phyloP scores from a whole-genome alignment of 2,329 filamentous ascomycete species.

The Stagonosporopsis rhizophila region DNA sequence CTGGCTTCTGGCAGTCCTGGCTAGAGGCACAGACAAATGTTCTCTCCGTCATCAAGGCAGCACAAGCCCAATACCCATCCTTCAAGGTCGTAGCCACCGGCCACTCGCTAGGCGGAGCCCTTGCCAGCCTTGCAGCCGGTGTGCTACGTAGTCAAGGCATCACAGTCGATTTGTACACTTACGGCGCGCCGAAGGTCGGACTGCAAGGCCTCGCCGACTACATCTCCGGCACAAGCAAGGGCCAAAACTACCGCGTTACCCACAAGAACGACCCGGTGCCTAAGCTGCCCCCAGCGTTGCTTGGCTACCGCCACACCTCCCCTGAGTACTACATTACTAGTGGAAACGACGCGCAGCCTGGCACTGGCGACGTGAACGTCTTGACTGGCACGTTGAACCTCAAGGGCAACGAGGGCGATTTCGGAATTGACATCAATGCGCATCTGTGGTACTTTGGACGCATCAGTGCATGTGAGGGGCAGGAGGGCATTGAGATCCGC shows the following conservation, averaged over 20 bases:
- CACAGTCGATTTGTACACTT: slow-evolving; percentile 67
- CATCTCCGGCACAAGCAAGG: slow-evolving; percentile 61
- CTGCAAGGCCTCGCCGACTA: slow-evolving; percentile 63
- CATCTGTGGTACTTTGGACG: slow-evolving; percentile 49
- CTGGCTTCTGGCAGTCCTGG: slow-evolving; percentile 68
- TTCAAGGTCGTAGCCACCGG: slow-evolving; percentile 68
- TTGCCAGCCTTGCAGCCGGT: slow-evolving; percentile 67
- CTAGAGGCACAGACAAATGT: slow-evolving; percentile 57
- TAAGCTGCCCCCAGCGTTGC: slow-evolving; percentile 66
- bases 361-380: slow-evolving; percentile 30
- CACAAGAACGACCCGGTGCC: slow-evolving; percentile 73
- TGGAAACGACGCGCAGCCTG: slow-evolving; percentile 31
- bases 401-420: slow-evolving; percentile 42
- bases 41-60: slow-evolving; percentile 54
- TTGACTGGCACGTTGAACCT: slow-evolving; percentile 30
- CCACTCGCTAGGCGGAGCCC: slow-evolving; percentile 72
- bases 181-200: slow-evolving; percentile 71
- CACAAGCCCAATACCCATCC: slow-evolving; percentile 56
- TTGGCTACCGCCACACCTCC: slow-evolving; percentile 70
- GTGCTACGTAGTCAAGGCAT: slow-evolving; percentile 61
- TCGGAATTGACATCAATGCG: slow-evolving; percentile 35
- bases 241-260: slow-evolving; percentile 68
- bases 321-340: slow-evolving; percentile 67
- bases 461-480: slow-evolving; percentile 43
- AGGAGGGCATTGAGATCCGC: slow-evolving; percentile 38